phyloP scores from a whole-genome alignment of 2,329 filamentous ascomycete species.

The Ophiostoma sp. region DNA sequence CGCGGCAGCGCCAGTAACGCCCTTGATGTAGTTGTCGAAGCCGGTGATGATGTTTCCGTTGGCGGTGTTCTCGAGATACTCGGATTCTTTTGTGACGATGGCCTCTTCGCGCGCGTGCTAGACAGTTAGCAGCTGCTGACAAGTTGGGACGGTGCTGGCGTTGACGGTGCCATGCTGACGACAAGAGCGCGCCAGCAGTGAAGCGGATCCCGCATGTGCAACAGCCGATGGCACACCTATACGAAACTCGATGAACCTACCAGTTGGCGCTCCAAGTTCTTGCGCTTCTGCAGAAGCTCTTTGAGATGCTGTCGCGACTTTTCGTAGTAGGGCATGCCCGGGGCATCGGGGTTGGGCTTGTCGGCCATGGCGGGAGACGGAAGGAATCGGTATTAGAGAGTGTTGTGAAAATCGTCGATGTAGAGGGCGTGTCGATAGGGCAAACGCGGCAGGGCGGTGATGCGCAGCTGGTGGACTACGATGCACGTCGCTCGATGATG shows the following conservation, averaged over 20 bases:
- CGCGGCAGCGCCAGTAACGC: slow-evolving; percentile 57
- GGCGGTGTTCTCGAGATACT: slow-evolving; percentile 85
- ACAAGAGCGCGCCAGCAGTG: too few species aligned
- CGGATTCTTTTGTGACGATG: slow-evolving; percentile 76
- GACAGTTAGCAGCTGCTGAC: neutral
- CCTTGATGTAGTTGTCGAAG: slow-evolving; percentile 98
- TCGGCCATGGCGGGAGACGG: slow-evolving; percentile 32
- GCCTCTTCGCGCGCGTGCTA: slow-evolving; percentile 56
- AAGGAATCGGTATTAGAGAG: slow-evolving; percentile 26
- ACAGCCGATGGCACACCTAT: too few species aligned
- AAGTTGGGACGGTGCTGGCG: neutral
- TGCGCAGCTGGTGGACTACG: neutral
- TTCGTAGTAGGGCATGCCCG: slow-evolving; percentile 63
- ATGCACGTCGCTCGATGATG: neutral
- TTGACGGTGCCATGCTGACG: too few species aligned
- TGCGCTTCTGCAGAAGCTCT: slow-evolving; percentile 61
- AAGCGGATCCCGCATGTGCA: too few species aligned
- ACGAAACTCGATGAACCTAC: slow-evolving; percentile 26
- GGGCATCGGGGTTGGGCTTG: slow-evolving; percentile 39
- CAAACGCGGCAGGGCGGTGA: neutral
- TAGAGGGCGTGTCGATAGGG: too few species aligned
- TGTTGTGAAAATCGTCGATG: neutral
- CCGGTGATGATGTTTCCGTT: slow-evolving; percentile 94
- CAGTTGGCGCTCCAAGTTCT: slow-evolving; percentile 42
- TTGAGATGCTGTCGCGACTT: slow-evolving; percentile 62